Evolutionary conservation across 192 early-diverging fungal genomes (phyloP).

Genomic region (Glomus cerebriforme): DNA sequence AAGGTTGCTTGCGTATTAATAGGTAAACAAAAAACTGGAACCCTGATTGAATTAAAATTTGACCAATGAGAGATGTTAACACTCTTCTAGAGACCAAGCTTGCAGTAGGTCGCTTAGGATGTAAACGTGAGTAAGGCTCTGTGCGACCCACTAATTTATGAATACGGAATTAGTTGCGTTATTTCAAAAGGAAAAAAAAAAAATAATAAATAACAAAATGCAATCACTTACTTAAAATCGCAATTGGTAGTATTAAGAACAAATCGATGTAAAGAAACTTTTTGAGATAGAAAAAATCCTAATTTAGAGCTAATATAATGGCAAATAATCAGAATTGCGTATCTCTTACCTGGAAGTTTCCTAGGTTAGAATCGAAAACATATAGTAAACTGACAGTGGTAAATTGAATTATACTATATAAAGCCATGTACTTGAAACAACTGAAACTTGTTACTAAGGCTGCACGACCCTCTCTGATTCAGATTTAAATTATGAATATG

Average conservation of each 20-base stretch:
- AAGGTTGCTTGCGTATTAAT: constrained; percentile 70
- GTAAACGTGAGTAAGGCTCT: constrained; percentile 70
- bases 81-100: constrained; percentile 89
- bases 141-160: constrained; percentile 82
- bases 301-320: neutral
- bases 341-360: constrained; percentile 73
- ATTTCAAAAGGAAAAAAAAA: neutral
- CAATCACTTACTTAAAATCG: constrained; percentile 63
- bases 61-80: constrained; percentile 85
- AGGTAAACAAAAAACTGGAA: constrained; percentile 80
- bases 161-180: neutral
- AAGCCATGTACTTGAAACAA: constrained; percentile 99
- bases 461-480: constrained; percentile 83
- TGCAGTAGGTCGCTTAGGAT: constrained; percentile 85
- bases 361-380: constrained; percentile 82
- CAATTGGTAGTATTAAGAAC: constrained; percentile 86
- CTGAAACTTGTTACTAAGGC: constrained; percentile 97
- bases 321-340: neutral
- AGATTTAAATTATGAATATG: neutral
- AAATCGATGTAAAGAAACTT: constrained; percentile 94
- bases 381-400: constrained; percentile 92
- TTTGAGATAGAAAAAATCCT: constrained; percentile 53
- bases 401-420: constrained; percentile 97
- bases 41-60: constrained; percentile 77
- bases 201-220: neutral